phyloP scores from a whole-genome alignment of 805 yeast genomes.

The Candida wancherniae region DNA sequence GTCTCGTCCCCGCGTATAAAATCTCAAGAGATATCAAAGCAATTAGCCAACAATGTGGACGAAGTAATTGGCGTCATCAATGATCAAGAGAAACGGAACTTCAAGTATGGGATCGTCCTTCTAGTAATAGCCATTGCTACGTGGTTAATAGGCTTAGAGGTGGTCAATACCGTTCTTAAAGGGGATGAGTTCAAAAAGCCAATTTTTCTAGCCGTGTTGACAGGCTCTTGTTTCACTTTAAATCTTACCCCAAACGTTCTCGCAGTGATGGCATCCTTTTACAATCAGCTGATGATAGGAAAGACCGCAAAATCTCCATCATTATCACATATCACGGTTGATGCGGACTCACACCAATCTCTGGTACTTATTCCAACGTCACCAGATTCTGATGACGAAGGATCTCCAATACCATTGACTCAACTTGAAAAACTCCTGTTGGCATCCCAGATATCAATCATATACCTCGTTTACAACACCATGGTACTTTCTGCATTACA shows the following conservation, averaged over 20 bases:
- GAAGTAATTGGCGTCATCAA: constrained; percentile 34
- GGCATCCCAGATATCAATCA: constrained; percentile 36
- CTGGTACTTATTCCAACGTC: too few relatives aligned
- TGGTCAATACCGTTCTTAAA: constrained; percentile 46
- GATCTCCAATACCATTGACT: constrained; percentile 22
- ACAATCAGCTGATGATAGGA: too few relatives aligned
- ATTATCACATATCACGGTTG: neutral
- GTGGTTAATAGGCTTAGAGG: constrained; percentile 48
- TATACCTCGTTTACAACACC: constrained; percentile 40
- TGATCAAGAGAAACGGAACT: constrained; percentile 38
- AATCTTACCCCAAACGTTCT: constrained; percentile 39
- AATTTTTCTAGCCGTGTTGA: constrained; percentile 40
- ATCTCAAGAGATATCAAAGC: constrained; percentile 13
- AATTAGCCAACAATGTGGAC: constrained; percentile 8
- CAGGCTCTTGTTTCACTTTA: constrained; percentile 45
- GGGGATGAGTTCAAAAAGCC: constrained; percentile 48
- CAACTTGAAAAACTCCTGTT: constrained; percentile 28
- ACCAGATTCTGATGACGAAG: too few relatives aligned
- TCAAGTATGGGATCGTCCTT: constrained; percentile 40
- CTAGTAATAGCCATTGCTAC: constrained; percentile 39
- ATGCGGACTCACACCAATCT: too few relatives aligned
- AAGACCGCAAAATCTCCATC: neutral
- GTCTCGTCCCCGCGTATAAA: constrained; percentile 15
- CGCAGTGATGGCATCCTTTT: neutral
- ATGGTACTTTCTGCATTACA: constrained; percentile 39